Base-by-base conservation (phyloP, 2,329 filamentous ascomycete genomes). In the Aureobasidium sp. region DNA sequence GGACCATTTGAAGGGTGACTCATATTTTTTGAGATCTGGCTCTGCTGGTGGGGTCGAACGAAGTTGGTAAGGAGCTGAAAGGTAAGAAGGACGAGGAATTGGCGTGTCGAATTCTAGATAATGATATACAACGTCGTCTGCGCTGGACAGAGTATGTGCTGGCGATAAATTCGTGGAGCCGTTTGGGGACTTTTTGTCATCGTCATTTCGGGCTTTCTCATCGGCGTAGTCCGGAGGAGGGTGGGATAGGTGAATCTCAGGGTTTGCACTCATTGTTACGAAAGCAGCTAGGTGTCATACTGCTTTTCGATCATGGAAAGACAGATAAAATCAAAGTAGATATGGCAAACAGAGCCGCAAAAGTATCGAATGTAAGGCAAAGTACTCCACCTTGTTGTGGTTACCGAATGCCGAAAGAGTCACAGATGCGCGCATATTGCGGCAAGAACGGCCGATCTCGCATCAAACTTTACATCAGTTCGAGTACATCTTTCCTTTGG, bases 1-100 rank as follows among this genome's bases (percentile, higher is more conserved):
- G 0, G 88, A 84, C 90, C 91, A 96, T 10, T 81, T 78, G 66
- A 91, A 86, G 0, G 92, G 92, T 10, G 89, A 87, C 2, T 68
- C 73, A 68, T 85, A 95, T 63, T 81, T 79, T 37, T 78, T 79
- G 29, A 96, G 82, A 71, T 90, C 79, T 4, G 89, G 90, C 27
- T 77, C 78, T 58, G 79, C 73, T 50, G 87, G 87, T 1, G 81
- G 72, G n/a, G 44, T 26, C 17, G 41, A 37, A 7, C 42, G 29
- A 61, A 58, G 73, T 63, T 67, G 72, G 66, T 63, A 71, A 63
- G 63, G 70, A 20, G 68, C 70, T 64, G 62, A 76, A 37, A 71
- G 46, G 64, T 72, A 68, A 55, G 74, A 73, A 27, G 77, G 77
- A 52, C 75, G 74, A 2, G 85, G 84, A 1, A 88, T 70, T 15